A percentile compares a stretch with the other conserved stretches of the same genome.
Conservation (phyloP, 2,329 filamentous ascomycete species). For the Fusarium anguioides region DNA sequence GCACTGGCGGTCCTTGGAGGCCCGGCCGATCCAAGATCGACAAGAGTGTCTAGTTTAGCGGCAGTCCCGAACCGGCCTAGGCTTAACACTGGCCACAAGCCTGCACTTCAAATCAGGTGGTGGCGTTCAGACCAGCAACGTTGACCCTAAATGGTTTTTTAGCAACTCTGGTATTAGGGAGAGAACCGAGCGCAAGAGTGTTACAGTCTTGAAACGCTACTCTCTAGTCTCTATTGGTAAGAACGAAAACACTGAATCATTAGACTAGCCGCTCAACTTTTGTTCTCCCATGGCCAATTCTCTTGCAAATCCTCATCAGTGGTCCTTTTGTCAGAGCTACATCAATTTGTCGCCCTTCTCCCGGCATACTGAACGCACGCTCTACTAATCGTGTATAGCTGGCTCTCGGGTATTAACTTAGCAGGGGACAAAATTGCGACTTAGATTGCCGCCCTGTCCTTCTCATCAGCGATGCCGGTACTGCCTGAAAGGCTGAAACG, state of each 20-base stretch:
- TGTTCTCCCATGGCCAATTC: not conserved
- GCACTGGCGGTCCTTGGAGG: constrained; percentile 16
- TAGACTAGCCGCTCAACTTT: not conserved
- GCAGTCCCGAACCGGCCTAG: constrained; percentile 27
- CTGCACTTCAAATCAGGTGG: constrained; percentile 16
- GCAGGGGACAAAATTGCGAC: constrained; percentile 1
- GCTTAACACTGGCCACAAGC: not conserved
- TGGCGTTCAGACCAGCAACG: constrained; percentile 21
- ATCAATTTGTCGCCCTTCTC: not conserved
- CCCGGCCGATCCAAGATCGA: constrained; percentile 45
- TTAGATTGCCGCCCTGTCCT: constrained; percentile 26
- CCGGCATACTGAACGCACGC: not conserved
- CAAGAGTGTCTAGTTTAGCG: constrained; percentile 34
- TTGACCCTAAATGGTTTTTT: constrained; percentile 27
- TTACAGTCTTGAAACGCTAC: constrained; percentile 41
- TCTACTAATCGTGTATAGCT: constrained; percentile 7
- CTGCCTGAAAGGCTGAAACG: constrained; percentile 41
- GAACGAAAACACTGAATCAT: constrained; percentile 29
- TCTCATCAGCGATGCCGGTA: constrained; percentile 29
- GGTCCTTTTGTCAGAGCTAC: not conserved
- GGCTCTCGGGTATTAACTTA: constrained; percentile 5
- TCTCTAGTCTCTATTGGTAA: constrained; percentile 7
- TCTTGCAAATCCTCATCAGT: not conserved
- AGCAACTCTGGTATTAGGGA: constrained; percentile 31
- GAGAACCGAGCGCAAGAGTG: constrained; percentile 21